A percentile compares a stretch with the other conserved stretches of the same genome.
These are phyloP conservation scores for Phialophora chinensis DNA, from an alignment of 2,329 filamentous ascomycete species.

Conservation along the genomic window DNA sequence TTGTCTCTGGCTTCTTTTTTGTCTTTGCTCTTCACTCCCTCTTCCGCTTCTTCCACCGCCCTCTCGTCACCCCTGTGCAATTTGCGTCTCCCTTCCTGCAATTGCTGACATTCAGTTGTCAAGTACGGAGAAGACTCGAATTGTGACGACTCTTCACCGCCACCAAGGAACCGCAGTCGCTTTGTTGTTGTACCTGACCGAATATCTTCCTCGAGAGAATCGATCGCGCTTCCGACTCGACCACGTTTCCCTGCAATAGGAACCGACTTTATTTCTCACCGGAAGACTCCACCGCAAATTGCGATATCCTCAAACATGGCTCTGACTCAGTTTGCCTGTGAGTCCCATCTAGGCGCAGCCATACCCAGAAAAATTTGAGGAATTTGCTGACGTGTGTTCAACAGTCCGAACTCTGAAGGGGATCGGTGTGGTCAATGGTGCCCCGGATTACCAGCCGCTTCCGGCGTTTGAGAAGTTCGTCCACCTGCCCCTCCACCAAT, in stretches of 20 bases:
- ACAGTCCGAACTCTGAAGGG: slow-evolving; percentile 90
- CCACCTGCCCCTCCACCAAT: slow-evolving; percentile 1
- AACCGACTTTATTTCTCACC: neutral
- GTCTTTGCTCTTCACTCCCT: slow-evolving; percentile 24
- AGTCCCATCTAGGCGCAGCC: slow-evolving; percentile 39
- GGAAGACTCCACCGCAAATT: neutral
- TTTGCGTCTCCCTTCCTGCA: slow-evolving; percentile 40
- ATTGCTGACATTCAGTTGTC: slow-evolving; percentile 60
- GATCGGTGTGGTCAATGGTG: slow-evolving; percentile 91
- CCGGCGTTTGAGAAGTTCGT: slow-evolving; percentile 72
- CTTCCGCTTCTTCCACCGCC: slow-evolving; percentile 36
- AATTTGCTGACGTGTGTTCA: slow-evolving; percentile 23
- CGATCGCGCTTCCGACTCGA: slow-evolving; percentile 7
- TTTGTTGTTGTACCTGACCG: slow-evolving; percentile 39
- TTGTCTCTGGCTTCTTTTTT: slow-evolving; percentile 19
- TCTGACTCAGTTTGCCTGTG: slow-evolving; percentile 89
- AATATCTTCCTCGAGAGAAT: slow-evolving; percentile 1
- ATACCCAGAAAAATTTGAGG: slow-evolving; percentile 5
- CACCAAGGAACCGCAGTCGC: slow-evolving; percentile 19
- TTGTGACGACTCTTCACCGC: slow-evolving; percentile 41
- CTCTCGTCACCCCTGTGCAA: slow-evolving; percentile 41
- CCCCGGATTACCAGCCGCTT: slow-evolving; percentile 83
- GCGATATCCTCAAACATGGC: slow-evolving; percentile 66
- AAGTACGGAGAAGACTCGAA: slow-evolving; percentile 49
- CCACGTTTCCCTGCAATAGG: neutral